Conservation (phyloP, 2,329 filamentous ascomycete species). For the Hypoxylon sp. region DNA sequence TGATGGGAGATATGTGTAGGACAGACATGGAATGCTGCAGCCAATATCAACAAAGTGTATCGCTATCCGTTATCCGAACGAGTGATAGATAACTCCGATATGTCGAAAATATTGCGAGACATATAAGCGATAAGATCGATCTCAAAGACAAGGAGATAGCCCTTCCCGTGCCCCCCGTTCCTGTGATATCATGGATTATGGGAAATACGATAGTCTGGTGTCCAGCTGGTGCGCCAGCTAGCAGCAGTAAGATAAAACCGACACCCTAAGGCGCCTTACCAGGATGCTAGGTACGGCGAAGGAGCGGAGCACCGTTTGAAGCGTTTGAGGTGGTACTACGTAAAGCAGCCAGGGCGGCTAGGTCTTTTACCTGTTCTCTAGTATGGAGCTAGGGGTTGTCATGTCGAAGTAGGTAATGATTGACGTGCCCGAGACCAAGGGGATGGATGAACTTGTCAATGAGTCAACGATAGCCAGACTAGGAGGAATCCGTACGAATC, state of each 20-base stretch:
- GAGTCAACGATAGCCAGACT: slow-evolving; percentile 25
- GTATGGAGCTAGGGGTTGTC: slow-evolving; percentile 13
- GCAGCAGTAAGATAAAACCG: slow-evolving; percentile 25
- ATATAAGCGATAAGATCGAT: slow-evolving; percentile 27
- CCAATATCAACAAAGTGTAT: slow-evolving; percentile 25
- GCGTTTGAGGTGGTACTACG: slow-evolving; percentile 15
- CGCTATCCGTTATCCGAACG: slow-evolving; percentile 14
- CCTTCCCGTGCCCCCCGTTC: slow-evolving; percentile 1
- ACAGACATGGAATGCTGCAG: slow-evolving; percentile 10
- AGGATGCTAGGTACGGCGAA: slow-evolving; percentile 6
- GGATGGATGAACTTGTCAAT: slow-evolving; percentile 16
- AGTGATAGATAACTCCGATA: slow-evolving; percentile 16
- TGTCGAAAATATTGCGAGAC: slow-evolving; percentile 23
- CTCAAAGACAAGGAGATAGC: slow-evolving; percentile 13
- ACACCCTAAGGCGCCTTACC: slow-evolving; percentile 5
- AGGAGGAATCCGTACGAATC: slow-evolving; percentile 31
- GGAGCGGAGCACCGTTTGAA: slow-evolving; percentile 17
- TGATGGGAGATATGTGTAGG: slow-evolving; percentile 6
- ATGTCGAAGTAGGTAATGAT: slow-evolving; percentile 33
- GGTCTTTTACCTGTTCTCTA: slow-evolving; percentile 25
- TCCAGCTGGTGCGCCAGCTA: slow-evolving; percentile 17
- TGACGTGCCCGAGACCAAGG: slow-evolving; percentile 17
- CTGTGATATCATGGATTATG: slow-evolving; percentile 30
- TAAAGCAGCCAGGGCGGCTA: slow-evolving; percentile 11
- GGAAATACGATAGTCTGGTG: slow-evolving; percentile 16